Evolutionary conservation across 345 rosid genomes (phyloP).

Genomic region (Eucalyptus curtisii): DNA sequence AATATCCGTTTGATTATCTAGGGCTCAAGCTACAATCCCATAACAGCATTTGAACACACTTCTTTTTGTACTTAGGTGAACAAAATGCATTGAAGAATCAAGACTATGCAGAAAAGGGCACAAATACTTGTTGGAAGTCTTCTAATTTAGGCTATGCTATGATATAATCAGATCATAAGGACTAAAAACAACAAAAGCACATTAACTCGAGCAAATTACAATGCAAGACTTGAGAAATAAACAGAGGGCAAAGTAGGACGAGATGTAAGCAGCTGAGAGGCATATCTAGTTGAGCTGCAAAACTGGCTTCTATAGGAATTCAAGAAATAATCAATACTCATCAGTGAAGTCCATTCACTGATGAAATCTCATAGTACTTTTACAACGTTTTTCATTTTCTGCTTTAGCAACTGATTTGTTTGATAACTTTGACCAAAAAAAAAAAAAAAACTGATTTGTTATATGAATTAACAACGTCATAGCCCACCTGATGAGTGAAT

Average conservation of each 20-base stretch:
- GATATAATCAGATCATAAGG: not conserved
- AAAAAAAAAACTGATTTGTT: not conserved
- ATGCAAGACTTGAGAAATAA: not conserved
- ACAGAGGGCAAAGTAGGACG: not conserved
- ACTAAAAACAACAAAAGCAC: not conserved
- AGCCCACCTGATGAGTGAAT: conserved; percentile 79
- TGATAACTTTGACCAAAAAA: no score
- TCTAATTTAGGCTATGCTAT: not conserved
- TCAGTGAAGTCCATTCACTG: not conserved
- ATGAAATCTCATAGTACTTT: not conserved
- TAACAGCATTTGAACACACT: not conserved
- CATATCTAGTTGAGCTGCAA: not conserved
- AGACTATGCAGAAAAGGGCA: not conserved
- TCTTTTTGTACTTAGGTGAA: not conserved
- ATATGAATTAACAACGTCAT: not conserved
- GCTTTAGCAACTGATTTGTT: not conserved
- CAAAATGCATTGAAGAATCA: not conserved
- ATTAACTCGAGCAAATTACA: not conserved
- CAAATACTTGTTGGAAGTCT: not conserved
- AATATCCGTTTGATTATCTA: not conserved
- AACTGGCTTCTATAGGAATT: not conserved
- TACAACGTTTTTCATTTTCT: not conserved
- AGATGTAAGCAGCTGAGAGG: not conserved
- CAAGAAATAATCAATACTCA: not conserved
- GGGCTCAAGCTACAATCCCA: not conserved